Conservation (phyloP, 345 rosid genomes). For the Raphanus raphanistrum region DNA sequence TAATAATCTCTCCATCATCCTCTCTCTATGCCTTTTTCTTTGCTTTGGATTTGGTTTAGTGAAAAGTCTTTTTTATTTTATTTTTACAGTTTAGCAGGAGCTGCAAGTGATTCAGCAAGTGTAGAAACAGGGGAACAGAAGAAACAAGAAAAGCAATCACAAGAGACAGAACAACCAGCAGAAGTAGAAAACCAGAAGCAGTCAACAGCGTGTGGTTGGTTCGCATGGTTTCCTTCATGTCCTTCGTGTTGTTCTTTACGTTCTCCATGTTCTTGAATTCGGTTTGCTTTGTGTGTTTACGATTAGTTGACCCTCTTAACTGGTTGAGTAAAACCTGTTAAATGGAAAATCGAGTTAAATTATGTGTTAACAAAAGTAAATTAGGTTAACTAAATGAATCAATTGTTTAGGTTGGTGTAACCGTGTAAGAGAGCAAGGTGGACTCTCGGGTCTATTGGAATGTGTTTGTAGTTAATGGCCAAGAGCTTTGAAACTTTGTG, state of each 20-base stretch:
- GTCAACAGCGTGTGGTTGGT: constrained; percentile 27
- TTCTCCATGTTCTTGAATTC: constrained; percentile 14
- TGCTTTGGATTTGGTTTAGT: not conserved
- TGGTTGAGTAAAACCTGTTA: not conserved
- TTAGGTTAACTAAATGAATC: not conserved
- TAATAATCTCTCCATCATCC: constrained; percentile 17
- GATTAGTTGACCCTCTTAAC: constrained; percentile 2
- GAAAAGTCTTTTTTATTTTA: not conserved
- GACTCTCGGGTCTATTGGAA: not conserved
- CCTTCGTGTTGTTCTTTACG: constrained; percentile 31
- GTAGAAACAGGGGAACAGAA: constrained; percentile 33
- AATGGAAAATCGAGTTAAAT: constrained; percentile 1
- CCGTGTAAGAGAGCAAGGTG: not conserved
- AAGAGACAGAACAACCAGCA: constrained; percentile 18
- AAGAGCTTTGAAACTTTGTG: not conserved
- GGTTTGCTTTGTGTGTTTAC: not conserved
- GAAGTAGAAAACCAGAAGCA: constrained; percentile 22
- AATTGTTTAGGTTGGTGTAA: not conserved
- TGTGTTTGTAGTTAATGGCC: not conserved
- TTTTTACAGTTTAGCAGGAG: constrained; percentile 46
- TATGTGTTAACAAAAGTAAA: not conserved
- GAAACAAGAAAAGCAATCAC: constrained; percentile 16
- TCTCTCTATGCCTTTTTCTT: not conserved
- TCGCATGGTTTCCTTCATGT: constrained; percentile 37
- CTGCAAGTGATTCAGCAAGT: constrained; percentile 18